phyloP scores from a whole-genome alignment of 441 rosid species.

The Dalechampia spathulata region DNA sequence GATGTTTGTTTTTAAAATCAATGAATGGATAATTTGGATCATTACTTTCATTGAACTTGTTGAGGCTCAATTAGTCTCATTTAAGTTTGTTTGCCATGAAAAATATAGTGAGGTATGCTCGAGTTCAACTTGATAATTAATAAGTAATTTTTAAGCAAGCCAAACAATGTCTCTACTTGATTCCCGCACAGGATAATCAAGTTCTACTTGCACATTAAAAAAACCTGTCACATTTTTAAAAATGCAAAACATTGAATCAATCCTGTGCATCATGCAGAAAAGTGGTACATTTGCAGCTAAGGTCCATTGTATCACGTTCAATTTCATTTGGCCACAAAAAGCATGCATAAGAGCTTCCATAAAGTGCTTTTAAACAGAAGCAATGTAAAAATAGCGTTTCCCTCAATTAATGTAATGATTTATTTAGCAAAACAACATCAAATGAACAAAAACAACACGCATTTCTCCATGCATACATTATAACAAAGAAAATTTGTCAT shows the following conservation, averaged over 20 bases:
- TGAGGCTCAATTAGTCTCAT: no score
- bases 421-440: neutral
- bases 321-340: neutral
- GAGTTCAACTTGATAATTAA: no score
- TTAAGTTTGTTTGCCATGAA: no score
- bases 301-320: neutral
- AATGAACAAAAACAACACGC: neutral
- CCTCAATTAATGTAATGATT: neutral
- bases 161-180: no score
- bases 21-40: no score
- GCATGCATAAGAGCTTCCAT: neutral
- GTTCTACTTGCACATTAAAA: conserved; percentile 2
- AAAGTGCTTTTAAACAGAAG: neutral
- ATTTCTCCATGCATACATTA: neutral
- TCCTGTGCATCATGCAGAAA: neutral
- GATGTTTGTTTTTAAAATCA: no score
- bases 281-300: neutral
- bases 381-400: neutral
- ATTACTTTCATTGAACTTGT: no score
- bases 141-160: no score
- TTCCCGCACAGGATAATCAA: neutral
- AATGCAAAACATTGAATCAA: neutral
- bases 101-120: no score
- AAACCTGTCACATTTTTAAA: neutral
- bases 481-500: neutral